A percentile compares a stretch with the other conserved stretches of the same genome.
These are phyloP conservation scores for Epichloe gansuensis DNA, from an alignment of 2,329 filamentous ascomycete species.

Conservation along the genomic window DNA sequence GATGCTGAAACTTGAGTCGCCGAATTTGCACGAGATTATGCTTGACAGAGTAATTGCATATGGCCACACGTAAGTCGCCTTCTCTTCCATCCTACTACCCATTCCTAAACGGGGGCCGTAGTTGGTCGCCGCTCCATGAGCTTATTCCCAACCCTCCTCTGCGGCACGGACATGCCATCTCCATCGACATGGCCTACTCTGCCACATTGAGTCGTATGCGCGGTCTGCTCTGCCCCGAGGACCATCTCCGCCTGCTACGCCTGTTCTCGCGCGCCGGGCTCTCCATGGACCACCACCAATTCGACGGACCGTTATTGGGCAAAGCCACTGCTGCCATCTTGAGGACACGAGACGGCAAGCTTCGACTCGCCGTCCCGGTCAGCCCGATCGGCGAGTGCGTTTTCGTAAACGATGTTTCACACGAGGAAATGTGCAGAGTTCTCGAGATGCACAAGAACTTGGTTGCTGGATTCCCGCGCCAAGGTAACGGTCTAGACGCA, in stretches of 20 bases:
- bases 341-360: conserved; percentile 56
- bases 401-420: conserved; percentile 56
- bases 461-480: conserved; percentile 48
- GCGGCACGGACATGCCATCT: conserved; percentile 62
- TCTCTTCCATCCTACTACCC: not conserved
- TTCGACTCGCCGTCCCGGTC: conserved; percentile 53
- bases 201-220: conserved; percentile 53
- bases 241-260: conserved; percentile 50
- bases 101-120: conserved; percentile 13
- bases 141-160: conserved; percentile 56
- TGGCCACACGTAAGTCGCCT: conserved; percentile 46
- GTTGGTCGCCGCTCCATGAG: conserved; percentile 62
- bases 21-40: conserved; percentile 62
- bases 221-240: conserved; percentile 46
- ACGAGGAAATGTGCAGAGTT: conserved; percentile 49
- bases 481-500: conserved; percentile 55
- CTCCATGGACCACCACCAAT: conserved; percentile 58
- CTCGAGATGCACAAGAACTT: conserved; percentile 51
- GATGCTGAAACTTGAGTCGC: conserved; percentile 63
- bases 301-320: conserved; percentile 52
- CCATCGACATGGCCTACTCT: conserved; percentile 65
- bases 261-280: conserved; percentile 60
- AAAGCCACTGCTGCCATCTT: conserved; percentile 57
- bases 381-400: conserved; percentile 53
- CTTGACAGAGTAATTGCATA: conserved; percentile 63